Evolutionary conservation across 2,329 filamentous ascomycete species (phyloP).

Genomic region (Monilinia vaccinii-corymbosi): DNA sequence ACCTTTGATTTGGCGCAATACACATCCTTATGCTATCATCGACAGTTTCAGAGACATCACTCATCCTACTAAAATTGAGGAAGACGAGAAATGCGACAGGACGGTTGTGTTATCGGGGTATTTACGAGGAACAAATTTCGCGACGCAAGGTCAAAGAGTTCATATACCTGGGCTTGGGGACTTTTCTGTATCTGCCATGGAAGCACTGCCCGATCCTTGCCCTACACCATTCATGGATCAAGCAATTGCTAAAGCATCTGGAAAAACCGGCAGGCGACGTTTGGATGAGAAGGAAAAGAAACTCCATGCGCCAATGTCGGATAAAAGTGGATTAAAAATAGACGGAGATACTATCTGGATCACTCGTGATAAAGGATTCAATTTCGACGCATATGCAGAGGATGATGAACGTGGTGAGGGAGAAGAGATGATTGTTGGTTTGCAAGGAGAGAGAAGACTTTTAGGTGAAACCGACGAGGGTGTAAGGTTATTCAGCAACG

Average conservation of each 20-base stretch:
- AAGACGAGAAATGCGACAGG: conserved; percentile 81
- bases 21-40: conserved; percentile 86
- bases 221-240: conserved; percentile 89
- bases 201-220: conserved; percentile 86
- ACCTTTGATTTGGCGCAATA: conserved; percentile 93
- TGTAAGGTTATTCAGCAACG: conserved; percentile 76
- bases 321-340: conserved; percentile 90
- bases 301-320: conserved; percentile 94
- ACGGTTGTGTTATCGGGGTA: conserved; percentile 90
- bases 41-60: conserved; percentile 95
- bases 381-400: conserved; percentile 60
- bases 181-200: conserved; percentile 72
- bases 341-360: conserved; percentile 97
- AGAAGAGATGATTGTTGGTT: conserved; percentile 84
- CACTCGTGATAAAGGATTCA: conserved; percentile 60
- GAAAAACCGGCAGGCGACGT: conserved; percentile 70
- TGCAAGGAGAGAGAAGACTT: conserved; percentile 74
- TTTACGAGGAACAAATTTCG: conserved; percentile 87
- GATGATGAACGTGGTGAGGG: conserved; percentile 75
- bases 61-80: conserved; percentile 82
- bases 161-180: conserved; percentile 92
- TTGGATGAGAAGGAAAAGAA: conserved; percentile 96
- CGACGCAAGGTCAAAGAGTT: conserved; percentile 73
- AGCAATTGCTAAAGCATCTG: conserved; percentile 71
- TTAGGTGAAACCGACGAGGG: conserved; percentile 77